A percentile compares a stretch with the other conserved stretches of the same genome.
phyloP scores from a whole-genome alignment of 306 rosid genomes.

The Lathyrus sativus region DNA sequence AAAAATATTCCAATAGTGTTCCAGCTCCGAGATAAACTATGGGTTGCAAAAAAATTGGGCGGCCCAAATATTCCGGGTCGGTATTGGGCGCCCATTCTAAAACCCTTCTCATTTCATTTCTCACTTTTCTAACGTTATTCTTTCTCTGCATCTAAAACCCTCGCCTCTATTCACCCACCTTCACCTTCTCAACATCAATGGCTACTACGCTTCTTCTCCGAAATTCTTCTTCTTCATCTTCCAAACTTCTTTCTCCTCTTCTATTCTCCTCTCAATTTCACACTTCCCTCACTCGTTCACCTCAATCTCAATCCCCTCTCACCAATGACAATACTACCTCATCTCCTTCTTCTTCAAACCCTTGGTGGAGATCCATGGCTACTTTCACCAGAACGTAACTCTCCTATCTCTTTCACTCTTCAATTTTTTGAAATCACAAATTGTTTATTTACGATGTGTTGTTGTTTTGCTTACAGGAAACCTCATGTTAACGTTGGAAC shows the following conservation, averaged over 20 bases:
- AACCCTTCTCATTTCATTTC: constrained; percentile 28
- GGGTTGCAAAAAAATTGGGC: constrained; percentile 5
- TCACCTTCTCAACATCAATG: constrained; percentile 41
- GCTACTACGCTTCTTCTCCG: constrained; percentile 72
- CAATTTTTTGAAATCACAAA: not conserved
- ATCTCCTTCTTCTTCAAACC: constrained; percentile 37
- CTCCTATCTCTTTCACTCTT: not conserved
- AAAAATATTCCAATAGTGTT: too few relatives aligned
- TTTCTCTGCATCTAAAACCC: constrained; percentile 39
- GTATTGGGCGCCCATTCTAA: constrained; percentile 37
- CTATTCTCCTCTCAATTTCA: constrained; percentile 60
- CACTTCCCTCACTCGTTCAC: constrained; percentile 51
- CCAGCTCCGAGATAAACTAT: too few relatives aligned
- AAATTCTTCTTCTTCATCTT: constrained; percentile 45
- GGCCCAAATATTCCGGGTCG: constrained; percentile 34
- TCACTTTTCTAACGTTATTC: not conserved
- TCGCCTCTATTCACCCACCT: constrained; percentile 29
- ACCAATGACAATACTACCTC: constrained; percentile 39
- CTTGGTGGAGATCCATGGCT: constrained; percentile 65
- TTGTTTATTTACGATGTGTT: not conserved
- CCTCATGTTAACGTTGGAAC: constrained; percentile 52
- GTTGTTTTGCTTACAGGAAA: constrained; percentile 32
- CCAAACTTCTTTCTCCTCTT: constrained; percentile 50
- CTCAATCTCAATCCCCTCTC: constrained; percentile 42
- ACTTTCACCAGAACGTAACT: constrained; percentile 49